Percentiles rank a stretch among this genome's conserved stretches.
phyloP scores from a whole-genome alignment of 495 filamentous ascomycete genomes.

The Wilcoxina mikolae region DNA sequence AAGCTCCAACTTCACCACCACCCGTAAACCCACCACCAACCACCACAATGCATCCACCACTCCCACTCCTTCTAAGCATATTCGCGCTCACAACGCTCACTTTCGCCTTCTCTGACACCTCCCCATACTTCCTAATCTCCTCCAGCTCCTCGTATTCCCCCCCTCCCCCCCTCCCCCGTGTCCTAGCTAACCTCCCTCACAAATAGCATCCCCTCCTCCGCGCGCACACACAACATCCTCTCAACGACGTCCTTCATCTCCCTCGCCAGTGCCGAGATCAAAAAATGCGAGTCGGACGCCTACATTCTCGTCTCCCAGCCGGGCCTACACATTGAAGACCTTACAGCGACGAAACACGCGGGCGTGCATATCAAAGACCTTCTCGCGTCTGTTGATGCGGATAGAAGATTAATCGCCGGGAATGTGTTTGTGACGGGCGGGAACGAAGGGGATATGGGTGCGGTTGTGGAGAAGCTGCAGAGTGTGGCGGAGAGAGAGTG shows the following conservation, averaged over 20 bases:
- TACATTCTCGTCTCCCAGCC: conserved; percentile 76
- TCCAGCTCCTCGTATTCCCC: conserved; percentile 50
- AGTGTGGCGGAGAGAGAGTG: conserved; percentile 36
- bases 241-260: conserved; percentile 32
- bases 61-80: not conserved
- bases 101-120: conserved; percentile 62
- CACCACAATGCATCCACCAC: not conserved
- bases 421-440: conserved; percentile 8
- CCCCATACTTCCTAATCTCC: conserved; percentile 75
- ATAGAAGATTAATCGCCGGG: conserved; percentile 13
- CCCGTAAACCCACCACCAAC: not conserved
- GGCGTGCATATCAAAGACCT: conserved; percentile 37
- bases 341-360: conserved; percentile 47
- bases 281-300: conserved; percentile 53
- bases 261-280: conserved; percentile 37
- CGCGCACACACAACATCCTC: conserved; percentile 30
- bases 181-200: conserved; percentile 13
- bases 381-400: conserved; percentile 28
- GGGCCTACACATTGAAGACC: conserved; percentile 54
- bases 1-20: too few relatives aligned
- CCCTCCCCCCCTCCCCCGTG: conserved; percentile 8
- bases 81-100: not conserved
- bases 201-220: conserved; percentile 30
- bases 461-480: conserved; percentile 39
- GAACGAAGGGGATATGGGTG: conserved; percentile 30